Conservation (phyloP, 2,329 filamentous ascomycete species). For the Colletotrichum higginsianum region DNA sequence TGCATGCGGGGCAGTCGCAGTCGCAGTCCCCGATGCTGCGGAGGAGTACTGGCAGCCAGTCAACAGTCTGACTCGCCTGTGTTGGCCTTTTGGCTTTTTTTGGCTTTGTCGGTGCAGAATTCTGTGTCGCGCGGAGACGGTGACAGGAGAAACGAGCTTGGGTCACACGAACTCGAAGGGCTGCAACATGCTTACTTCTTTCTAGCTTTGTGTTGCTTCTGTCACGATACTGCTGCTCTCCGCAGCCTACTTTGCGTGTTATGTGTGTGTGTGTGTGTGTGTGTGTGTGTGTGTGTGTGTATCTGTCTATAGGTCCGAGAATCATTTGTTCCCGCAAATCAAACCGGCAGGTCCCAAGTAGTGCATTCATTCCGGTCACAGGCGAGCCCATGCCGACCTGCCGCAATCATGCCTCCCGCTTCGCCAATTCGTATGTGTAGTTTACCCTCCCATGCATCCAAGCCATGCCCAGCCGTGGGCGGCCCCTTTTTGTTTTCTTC, state of each 20-base stretch:
- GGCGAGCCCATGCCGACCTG: conserved; percentile 1
- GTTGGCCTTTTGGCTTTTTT: conserved; percentile 5
- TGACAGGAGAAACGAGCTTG: conserved; percentile 4
- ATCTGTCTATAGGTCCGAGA: conserved; percentile 28
- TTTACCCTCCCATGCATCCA: conserved; percentile 31
- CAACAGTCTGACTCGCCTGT: not conserved
- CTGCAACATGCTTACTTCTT: conserved; percentile 26
- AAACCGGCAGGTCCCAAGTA: conserved; percentile 20
- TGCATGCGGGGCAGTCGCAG: conserved; percentile 40
- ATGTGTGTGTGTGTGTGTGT: too few species aligned
- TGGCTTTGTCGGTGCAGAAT: conserved; percentile 2
- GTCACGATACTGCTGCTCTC: conserved; percentile 20
- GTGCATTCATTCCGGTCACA: conserved; percentile 11
- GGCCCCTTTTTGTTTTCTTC: conserved; percentile 26
- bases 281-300: too few species aligned
- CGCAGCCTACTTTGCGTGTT: conserved; percentile 7
- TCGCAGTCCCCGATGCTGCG: conserved; percentile 14
- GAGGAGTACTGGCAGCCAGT: conserved; percentile 22
- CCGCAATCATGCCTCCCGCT: conserved; percentile 24
- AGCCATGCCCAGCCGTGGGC: conserved; percentile 22
- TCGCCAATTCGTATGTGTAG: conserved; percentile 24
- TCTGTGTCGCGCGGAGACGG: not conserved
- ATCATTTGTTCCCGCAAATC: not conserved
- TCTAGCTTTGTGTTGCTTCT: conserved; percentile 25
- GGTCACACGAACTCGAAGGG: conserved; percentile 25